A percentile compares a stretch with the other conserved stretches of the same genome.
These are phyloP conservation scores for Rhizoclosmatium globosum DNA, from an alignment of 192 early-diverging fungal species.

Conservation along the genomic window DNA sequence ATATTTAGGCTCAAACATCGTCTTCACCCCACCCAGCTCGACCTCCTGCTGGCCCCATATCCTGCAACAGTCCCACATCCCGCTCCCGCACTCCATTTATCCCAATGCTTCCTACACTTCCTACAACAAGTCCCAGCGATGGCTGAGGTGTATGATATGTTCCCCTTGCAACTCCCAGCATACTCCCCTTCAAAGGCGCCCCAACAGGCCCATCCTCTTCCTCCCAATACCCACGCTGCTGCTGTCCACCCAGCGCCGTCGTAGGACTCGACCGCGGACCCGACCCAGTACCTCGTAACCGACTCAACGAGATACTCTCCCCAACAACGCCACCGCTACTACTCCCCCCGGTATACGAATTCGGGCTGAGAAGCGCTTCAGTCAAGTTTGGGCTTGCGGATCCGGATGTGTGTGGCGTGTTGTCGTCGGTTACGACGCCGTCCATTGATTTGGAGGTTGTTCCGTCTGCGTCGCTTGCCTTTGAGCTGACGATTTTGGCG, in stretches of 20 bases:
- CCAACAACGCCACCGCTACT: not conserved
- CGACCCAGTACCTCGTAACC: not conserved
- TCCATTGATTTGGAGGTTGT: not conserved
- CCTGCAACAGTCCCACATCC: not conserved
- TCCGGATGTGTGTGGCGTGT: not conserved
- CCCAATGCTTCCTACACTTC: not conserved
- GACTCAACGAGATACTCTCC: not conserved
- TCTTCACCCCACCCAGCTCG: too few relatives aligned
- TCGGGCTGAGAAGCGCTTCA: not conserved
- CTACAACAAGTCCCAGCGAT: not conserved
- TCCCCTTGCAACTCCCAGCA: not conserved
- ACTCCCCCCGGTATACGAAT: not conserved
- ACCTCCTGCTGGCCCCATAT: not conserved
- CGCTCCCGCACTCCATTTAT: not conserved
- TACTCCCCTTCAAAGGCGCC: not conserved
- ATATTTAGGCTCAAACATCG: too few relatives aligned
- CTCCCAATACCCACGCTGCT: not conserved
- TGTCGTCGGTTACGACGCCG: not conserved
- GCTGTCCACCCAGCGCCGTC: not conserved
- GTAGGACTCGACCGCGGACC: not conserved
- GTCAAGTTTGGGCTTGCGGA: not conserved
- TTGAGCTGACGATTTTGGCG: constrained; percentile 1
- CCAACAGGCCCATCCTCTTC: not conserved
- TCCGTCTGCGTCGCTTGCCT: not conserved
- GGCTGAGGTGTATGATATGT: not conserved